Evolutionary conservation across 2,329 filamentous ascomycete species (phyloP).

Genomic region (Fusarium multiceps): DNA sequence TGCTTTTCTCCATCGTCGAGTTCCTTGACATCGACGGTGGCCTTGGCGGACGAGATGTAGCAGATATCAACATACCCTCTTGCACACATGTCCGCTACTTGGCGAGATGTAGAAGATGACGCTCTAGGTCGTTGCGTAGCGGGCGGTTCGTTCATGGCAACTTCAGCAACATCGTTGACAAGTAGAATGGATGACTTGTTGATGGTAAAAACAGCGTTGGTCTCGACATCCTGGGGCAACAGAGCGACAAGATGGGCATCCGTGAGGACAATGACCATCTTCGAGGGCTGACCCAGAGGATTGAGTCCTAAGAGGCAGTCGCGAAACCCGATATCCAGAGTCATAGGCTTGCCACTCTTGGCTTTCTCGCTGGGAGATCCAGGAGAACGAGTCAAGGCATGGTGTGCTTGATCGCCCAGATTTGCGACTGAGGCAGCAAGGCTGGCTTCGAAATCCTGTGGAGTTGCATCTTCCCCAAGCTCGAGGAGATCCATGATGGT

Average conservation of each 20-base stretch:
- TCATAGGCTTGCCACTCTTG: conserved; percentile 66
- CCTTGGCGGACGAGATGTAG: conserved; percentile 84
- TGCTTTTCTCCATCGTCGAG: conserved; percentile 68
- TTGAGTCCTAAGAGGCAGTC: conserved; percentile 89
- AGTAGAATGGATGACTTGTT: conserved; percentile 85
- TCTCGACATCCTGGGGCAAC: conserved; percentile 72
- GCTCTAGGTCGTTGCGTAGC: conserved; percentile 43
- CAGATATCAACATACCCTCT: conserved; percentile 88
- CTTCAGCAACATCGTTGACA: conserved; percentile 75
- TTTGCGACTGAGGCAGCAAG: conserved; percentile 85
- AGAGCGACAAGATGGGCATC: conserved; percentile 78
- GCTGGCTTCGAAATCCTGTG: conserved; percentile 78
- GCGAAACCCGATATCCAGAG: conserved; percentile 78
- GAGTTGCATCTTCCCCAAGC: conserved; percentile 72
- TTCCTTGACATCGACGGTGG: conserved; percentile 69
- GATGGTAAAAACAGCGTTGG: conserved; percentile 73
- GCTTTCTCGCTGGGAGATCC: conserved; percentile 41
- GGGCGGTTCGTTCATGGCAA: conserved; percentile 21
- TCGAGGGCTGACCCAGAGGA: conserved; percentile 79
- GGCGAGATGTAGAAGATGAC: conserved; percentile 56
- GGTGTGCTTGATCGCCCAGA: conserved; percentile 72
- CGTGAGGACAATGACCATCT: conserved; percentile 80
- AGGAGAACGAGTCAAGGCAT: conserved; percentile 53
- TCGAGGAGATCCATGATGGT: conserved; percentile 84
- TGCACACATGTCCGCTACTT: conserved; percentile 67